Evolutionary conservation across 139 green algal genomes (phyloP), one percentile per base, ranked within the genome.

Genomic region (Chlorella sp.): DNA sequence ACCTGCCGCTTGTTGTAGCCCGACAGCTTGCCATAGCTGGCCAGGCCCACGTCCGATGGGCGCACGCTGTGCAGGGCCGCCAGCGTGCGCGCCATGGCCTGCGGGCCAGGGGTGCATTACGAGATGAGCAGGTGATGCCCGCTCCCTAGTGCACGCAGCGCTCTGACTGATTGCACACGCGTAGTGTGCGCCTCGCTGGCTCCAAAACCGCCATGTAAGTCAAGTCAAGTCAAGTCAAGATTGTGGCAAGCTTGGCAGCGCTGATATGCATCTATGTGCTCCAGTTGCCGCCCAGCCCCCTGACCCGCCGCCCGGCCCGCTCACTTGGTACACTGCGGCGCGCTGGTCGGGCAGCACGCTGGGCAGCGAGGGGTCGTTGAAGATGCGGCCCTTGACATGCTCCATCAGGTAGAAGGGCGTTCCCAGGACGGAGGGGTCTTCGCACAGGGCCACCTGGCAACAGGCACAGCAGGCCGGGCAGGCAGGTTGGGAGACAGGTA

Each of bases 371-470:
- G 94, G 92, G 86, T 98, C 91, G 14, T 87, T 76, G 64, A 93
- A 97, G 40, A 99, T 93, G 65, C 82, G 85, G 22, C 96, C 96
- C 67, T 90, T 72, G 30, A 91, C 82, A 84, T 94, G 90, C 77
- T 92, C 77, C 96, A 99, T 99, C 22, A 99, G 65, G 84, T 98
- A 99, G 84, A 99, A 99, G 22, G 92, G 91, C 1, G 95, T 99
- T 76, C 97, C 97, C 14, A 99, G 73, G 2, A 99, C 93, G 3
- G 46, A 34, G 0, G 81, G 0, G 70, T 98, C 93, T 14, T 92
- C 82, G 90, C 96, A 99, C 26, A 98, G 88, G 40, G 76, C 81
- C n/a, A 98, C 72, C 76, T 84, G 68, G 51, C 36, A 41, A 7
- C 8, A 46, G 44, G 64, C 41, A 46, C 38, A 20, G 16, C 46